These are phyloP conservation scores for Cucumis cinereus DNA, from an alignment of 306 rosid species.

Conservation along the genomic window DNA sequence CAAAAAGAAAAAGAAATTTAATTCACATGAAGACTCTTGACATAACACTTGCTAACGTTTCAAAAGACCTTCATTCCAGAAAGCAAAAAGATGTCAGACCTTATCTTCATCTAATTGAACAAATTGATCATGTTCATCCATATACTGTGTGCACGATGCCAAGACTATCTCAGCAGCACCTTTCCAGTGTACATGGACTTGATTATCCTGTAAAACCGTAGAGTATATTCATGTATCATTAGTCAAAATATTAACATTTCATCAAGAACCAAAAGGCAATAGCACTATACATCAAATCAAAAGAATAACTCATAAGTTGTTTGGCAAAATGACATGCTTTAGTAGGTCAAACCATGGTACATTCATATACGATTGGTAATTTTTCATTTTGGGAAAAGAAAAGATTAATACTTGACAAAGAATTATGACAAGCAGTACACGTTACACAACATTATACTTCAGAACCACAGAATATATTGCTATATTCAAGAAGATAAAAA, in stretches of 20 bases:
- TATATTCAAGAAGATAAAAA: not conserved
- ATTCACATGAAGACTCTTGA: not conserved
- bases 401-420: not conserved
- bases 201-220: constrained; percentile 31
- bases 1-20: not conserved
- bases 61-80: not conserved
- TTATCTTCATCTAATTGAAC: constrained; percentile 49
- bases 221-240: constrained; percentile 3
- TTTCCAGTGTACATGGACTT: constrained; percentile 85
- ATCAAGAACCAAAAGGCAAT: not conserved
- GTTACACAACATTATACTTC: not conserved
- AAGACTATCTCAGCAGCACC: constrained; percentile 90
- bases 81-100: constrained; percentile 28
- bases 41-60: not conserved
- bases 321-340: not conserved
- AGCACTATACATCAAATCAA: not conserved
- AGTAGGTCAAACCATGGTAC: not conserved
- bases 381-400: not conserved
- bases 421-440: not conserved
- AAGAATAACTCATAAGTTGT: not conserved
- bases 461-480: not conserved
- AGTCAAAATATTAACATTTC: constrained; percentile 3
- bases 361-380: not conserved
- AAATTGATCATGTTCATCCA: constrained; percentile 29
- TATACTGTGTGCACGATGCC: constrained; percentile 37